Evolutionary conservation across 345 rosid genomes (phyloP).

Genomic region (Leavenworthia alabamica): DNA sequence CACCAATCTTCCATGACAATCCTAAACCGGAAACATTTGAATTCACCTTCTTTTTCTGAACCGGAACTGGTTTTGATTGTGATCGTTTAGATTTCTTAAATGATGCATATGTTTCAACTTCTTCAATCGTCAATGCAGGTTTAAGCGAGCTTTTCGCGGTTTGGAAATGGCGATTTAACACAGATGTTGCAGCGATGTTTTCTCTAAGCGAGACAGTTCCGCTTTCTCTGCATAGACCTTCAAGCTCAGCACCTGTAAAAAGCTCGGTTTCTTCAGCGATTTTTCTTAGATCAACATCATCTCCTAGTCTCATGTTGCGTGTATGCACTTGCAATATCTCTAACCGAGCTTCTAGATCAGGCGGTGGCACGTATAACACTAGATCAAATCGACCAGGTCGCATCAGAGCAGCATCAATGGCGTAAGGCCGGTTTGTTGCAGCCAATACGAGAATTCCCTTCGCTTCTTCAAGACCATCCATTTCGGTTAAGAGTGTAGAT

Average conservation of each 20-base stretch:
- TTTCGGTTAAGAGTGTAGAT: slow-evolving; percentile 85
- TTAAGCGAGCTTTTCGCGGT: slow-evolving; percentile 52
- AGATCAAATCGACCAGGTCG: slow-evolving; percentile 94
- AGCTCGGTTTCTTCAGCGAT: slow-evolving; percentile 71
- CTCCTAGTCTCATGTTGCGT: slow-evolving; percentile 57
- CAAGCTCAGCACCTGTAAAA: slow-evolving; percentile 87
- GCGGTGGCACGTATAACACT: slow-evolving; percentile 83
- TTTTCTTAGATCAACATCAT: slow-evolving; percentile 62
- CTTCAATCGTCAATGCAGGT: slow-evolving; percentile 66
- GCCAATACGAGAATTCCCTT: slow-evolving; percentile 93
- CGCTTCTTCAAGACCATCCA: slow-evolving; percentile 93
- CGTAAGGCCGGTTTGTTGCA: slow-evolving; percentile 85
- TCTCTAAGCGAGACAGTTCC: slow-evolving; percentile 83
- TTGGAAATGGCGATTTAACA: slow-evolving; percentile 60
- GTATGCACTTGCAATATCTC: slow-evolving; percentile 78
- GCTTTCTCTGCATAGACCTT: slow-evolving; percentile 79
- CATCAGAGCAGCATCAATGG: slow-evolving; percentile 93
- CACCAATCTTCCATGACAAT: slow-evolving; percentile 31
- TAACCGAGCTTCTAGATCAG: slow-evolving; percentile 65
- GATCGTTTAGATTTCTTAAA: slow-evolving; percentile 35
- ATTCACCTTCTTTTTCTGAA: not conserved
- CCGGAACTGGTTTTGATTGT: not conserved
- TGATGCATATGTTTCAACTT: slow-evolving; percentile 54
- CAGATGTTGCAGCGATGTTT: slow-evolving; percentile 54
- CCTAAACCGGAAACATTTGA: slow-evolving; percentile 10